Conservation (phyloP, 83 land plant genomes). For the Thuja plicata region DNA sequence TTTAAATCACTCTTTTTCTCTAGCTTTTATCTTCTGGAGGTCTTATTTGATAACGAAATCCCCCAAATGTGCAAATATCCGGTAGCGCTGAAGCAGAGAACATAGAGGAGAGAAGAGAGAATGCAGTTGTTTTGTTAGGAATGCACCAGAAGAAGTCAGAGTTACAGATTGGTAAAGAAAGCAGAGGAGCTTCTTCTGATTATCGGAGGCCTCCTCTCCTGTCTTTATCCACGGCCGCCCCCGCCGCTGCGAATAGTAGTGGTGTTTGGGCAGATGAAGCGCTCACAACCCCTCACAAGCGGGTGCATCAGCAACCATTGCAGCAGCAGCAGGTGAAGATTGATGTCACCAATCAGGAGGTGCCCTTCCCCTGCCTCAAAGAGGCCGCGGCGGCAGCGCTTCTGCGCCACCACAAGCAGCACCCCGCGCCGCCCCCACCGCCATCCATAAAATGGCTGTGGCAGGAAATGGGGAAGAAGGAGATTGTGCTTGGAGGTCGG, state of each 20-base stretch:
- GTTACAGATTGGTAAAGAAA: conserved; percentile 49
- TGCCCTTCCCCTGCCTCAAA: neutral
- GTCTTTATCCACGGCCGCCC: conserved; percentile 13
- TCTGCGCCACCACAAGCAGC: conserved; percentile 18
- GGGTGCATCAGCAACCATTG: conserved; percentile 1
- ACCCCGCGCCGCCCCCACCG: conserved; percentile 14
- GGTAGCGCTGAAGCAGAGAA: too few species aligned
- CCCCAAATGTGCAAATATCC: too few species aligned
- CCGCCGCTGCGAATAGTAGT: neutral
- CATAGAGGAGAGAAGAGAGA: too few species aligned
- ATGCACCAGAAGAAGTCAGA: conserved; percentile 65
- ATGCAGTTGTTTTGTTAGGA: neutral
- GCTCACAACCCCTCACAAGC: conserved; percentile 35
- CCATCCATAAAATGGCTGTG: conserved; percentile 13
- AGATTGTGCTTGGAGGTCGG: neutral
- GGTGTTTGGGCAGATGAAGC: conserved; percentile 21
- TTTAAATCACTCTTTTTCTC: too few species aligned
- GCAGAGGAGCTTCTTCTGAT: conserved; percentile 46
- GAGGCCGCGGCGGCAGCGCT: conserved; percentile 17
- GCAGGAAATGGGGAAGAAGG: neutral
- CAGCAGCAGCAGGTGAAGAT: neutral
- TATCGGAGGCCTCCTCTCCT: conserved; percentile 31
- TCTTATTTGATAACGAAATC: too few species aligned
- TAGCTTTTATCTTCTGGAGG: too few species aligned
- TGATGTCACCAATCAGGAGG: neutral